Base-by-base conservation (phyloP, 352 stramenopile species). In the Phytophthora brassicae region DNA sequence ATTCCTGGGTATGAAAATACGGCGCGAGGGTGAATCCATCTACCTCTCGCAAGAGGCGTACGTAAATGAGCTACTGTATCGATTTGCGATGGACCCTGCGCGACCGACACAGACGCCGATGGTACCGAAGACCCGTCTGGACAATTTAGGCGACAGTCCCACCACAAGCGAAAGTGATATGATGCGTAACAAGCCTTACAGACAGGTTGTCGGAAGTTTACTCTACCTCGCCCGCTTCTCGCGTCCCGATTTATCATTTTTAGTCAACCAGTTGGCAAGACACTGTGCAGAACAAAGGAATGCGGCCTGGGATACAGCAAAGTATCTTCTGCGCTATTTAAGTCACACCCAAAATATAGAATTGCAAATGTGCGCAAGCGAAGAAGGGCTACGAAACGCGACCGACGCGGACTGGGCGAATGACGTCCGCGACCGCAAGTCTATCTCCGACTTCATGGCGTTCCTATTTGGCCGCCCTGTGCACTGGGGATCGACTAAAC, bases 321-420 rank as follows among this genome's bases (percentile, higher is more conserved):
- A 50, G 26, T 33, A 36, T 8, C 31, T 61, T 8, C 7, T 61
- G 2, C 29, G 53, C 4, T 61, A 56, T 36, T 36, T 56, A 7
- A n/a, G 17, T 3, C 28, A 29, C 3, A 60, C 41, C 4, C 41
- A 23, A 17, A 16, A n/a, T 5, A 16, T 22, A 9, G 33, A 45
- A 31, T 31, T 60, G 6, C 20, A 9, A n/a, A n/a, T n/a, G n/a
- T n/a, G n/a, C n/a, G 13, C 26, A 51, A 13, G 19, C 17, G 23
- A 19, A 28, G 0, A 42, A 6, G 13, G 19, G 5, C 2, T 20
- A 43, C 3, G 51, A 0, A 16, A 69, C 3, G 17, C 46, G 7
- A 64, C 53, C 0, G 63, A 75, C 19, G 53, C 63, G 2, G 63
- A 75, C 42, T 70, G 42, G 11, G 58, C 63, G 2, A 65, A 68